phyloP scores from a whole-genome alignment of 2,329 filamentous ascomycete genomes.

The Pseudogymnoascus sp. region DNA sequence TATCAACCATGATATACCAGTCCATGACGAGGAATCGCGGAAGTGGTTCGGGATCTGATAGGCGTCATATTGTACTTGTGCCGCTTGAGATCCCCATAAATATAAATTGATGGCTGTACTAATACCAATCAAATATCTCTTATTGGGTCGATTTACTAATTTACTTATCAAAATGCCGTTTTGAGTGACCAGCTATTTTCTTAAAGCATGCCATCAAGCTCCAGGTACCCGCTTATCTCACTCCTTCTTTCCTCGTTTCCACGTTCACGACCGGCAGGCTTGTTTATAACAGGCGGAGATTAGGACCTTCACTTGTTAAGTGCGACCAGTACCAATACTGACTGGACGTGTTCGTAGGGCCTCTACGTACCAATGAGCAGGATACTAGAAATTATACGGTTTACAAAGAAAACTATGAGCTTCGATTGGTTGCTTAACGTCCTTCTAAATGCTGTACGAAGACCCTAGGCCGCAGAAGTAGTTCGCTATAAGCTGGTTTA shows the following conservation, averaged over 20 bases:
- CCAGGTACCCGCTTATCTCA: neutral
- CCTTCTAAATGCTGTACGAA: neutral
- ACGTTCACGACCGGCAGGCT: neutral
- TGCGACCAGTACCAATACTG: neutral
- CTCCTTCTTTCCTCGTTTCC: neutral
- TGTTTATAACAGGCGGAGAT: neutral
- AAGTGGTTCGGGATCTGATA: neutral
- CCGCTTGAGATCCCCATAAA: neutral
- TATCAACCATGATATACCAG: neutral
- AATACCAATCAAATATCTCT: neutral
- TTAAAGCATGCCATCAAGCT: neutral
- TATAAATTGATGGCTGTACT: neutral
- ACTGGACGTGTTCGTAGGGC: neutral
- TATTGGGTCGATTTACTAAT: neutral
- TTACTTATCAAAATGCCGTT: neutral
- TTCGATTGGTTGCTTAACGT: neutral
- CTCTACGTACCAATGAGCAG: neutral
- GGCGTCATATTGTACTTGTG: neutral
- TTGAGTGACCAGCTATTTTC: neutral
- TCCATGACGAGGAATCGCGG: neutral
- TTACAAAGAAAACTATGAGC: neutral
- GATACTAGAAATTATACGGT: neutral
- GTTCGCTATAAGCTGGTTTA: neutral
- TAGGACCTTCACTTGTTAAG: neutral
- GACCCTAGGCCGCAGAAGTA: neutral